Conservation (phyloP, 1,139 yeast species). For the Saccharomycopsis phalli region DNA sequence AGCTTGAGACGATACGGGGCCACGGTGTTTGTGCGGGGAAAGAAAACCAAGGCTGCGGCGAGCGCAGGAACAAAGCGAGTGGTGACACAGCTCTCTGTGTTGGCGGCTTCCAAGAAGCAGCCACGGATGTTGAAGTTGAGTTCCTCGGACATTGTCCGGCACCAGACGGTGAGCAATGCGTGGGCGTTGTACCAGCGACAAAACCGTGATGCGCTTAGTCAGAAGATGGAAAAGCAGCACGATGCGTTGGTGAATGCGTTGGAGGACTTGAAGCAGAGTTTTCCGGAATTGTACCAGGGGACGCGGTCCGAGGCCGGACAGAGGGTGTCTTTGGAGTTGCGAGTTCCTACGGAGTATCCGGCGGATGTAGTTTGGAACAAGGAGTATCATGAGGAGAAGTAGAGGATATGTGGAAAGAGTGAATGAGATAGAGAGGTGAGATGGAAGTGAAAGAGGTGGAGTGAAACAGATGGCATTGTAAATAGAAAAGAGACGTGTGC, state of each 20-base stretch:
- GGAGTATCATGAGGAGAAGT: conserved; percentile 30
- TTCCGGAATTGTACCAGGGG: conserved; percentile 29
- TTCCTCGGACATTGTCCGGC: conserved; percentile 78
- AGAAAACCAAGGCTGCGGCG: conserved; percentile 33
- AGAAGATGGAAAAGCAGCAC: conserved; percentile 54
- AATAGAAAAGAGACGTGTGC: not conserved
- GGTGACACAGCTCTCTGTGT: conserved; percentile 70
- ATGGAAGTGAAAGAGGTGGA: not conserved
- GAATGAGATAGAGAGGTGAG: not conserved
- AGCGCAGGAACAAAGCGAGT: conserved; percentile 57
- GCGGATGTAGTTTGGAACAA: conserved; percentile 76
- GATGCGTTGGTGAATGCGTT: conserved; percentile 62
- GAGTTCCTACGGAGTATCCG: conserved; percentile 90
- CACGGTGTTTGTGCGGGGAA: conserved; percentile 31
- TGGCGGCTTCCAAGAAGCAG: conserved; percentile 80
- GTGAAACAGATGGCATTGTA: not conserved
- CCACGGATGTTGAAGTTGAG: conserved; percentile 72
- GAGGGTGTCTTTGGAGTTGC: conserved; percentile 67
- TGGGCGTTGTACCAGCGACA: conserved; percentile 62
- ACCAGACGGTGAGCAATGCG: conserved; percentile 73
- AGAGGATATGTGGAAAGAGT: not conserved
- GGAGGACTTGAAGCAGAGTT: conserved; percentile 48
- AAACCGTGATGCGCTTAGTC: conserved; percentile 35
- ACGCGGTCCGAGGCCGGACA: conserved; percentile 38
- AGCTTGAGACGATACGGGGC: not conserved